These are phyloP conservation scores for Botrytis fabae DNA, from an alignment of 2,329 filamentous ascomycete genomes.

Conservation along the genomic window DNA sequence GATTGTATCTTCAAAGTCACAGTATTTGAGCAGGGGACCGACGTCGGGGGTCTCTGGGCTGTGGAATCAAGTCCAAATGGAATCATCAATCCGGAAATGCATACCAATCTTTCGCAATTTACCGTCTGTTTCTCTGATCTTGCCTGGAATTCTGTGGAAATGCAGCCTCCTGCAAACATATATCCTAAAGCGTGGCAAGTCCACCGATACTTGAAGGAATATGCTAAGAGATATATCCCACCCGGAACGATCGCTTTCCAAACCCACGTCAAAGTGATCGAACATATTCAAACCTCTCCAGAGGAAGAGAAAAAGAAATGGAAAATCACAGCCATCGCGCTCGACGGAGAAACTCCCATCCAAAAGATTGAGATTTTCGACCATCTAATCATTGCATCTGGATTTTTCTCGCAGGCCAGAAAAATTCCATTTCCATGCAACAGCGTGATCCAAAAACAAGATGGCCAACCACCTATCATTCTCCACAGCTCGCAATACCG, in stretches of 20 bases:
- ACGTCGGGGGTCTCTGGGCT: constrained; percentile 25
- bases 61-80: constrained; percentile 18
- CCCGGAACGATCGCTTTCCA: background rate
- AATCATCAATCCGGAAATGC: constrained; percentile 21
- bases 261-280: background rate
- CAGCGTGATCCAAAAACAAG: background rate
- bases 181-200: constrained; percentile 25
- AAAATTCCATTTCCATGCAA: background rate
- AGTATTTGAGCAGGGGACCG: constrained; percentile 21
- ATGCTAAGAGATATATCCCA: constrained; percentile 18
- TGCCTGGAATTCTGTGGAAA: constrained; percentile 17
- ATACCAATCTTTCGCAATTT: constrained; percentile 25
- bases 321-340: constrained; percentile 5
- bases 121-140: constrained; percentile 26
- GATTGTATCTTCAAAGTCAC: constrained; percentile 13
- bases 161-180: constrained; percentile 1
- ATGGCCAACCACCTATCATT: background rate
- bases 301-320: background rate
- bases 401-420: background rate
- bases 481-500: constrained; percentile 17
- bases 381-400: constrained; percentile 18
- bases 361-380: constrained; percentile 14
- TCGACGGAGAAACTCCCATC: background rate
- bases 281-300: background rate
- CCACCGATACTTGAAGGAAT: constrained; percentile 23